These are phyloP conservation scores for Lodderomyces margitis DNA, from an alignment of 1,139 yeast genomes.

Conservation along the genomic window DNA sequence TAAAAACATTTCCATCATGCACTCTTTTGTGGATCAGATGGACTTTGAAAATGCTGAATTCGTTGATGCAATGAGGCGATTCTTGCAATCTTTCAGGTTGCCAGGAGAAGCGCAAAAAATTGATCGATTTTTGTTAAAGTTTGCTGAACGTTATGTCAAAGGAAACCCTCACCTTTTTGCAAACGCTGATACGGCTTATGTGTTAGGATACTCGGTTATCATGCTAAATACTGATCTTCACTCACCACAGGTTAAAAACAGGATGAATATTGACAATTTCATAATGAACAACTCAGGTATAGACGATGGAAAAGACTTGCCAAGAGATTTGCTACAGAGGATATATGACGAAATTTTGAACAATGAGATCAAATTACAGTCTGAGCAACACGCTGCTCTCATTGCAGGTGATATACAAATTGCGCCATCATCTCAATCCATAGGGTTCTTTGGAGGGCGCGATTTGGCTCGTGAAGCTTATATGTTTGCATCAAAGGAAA, in stretches of 20 bases:
- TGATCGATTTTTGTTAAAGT: slow-evolving; percentile 93
- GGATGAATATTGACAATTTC: slow-evolving; percentile 89
- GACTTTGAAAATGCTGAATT: slow-evolving; percentile 69
- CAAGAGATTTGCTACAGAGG: slow-evolving; percentile 64
- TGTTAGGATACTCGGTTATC: slow-evolving; percentile 87
- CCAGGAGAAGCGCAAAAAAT: slow-evolving; percentile 99
- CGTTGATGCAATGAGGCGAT: slow-evolving; percentile 81
- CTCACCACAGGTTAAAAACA: slow-evolving; percentile 76
- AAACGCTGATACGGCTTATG: slow-evolving; percentile 92
- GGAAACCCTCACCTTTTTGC: slow-evolving; percentile 86
- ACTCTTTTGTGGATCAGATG: slow-evolving; percentile 86
- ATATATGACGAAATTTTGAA: slow-evolving; percentile 74
- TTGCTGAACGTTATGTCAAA: slow-evolving; percentile 86
- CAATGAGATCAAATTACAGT: slow-evolving; percentile 85
- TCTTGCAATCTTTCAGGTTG: slow-evolving; percentile 83
- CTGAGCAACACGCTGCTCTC: slow-evolving; percentile 93
- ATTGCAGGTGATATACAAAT: slow-evolving; percentile 59
- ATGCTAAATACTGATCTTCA: slow-evolving; percentile 94
- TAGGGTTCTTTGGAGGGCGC: slow-evolving; percentile 72
- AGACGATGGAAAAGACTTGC: slow-evolving; percentile 85
- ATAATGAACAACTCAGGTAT: slow-evolving; percentile 87
- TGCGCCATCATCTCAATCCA: slow-evolving; percentile 32
- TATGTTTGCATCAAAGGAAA: slow-evolving; percentile 86
- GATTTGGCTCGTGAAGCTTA: slow-evolving; percentile 84
- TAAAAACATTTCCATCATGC: slow-evolving; percentile 79